A percentile compares a stretch with the other conserved stretches of the same genome.
Evolutionary conservation across 306 rosid genomes (phyloP).

Genomic region (Medicago lupulina): DNA sequence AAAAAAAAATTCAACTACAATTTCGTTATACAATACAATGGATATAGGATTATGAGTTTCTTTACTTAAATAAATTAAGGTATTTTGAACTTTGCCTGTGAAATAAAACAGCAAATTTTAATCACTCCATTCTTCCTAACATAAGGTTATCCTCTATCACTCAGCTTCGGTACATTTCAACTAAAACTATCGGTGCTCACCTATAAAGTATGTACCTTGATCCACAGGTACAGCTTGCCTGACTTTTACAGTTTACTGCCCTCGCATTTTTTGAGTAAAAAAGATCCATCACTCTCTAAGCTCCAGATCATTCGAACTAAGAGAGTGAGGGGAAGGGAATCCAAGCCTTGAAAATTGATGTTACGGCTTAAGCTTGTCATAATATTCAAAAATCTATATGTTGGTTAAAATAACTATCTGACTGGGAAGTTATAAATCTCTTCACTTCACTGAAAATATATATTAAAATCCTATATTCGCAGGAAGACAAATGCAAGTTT

Average conservation of each 20-base stretch:
- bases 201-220: slow-evolving; percentile 5
- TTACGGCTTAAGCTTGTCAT: slow-evolving; percentile 8
- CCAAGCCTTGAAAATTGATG: slow-evolving; percentile 6
- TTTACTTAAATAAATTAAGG: background rate
- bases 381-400: background rate
- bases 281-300: slow-evolving; percentile 19
- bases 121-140: background rate
- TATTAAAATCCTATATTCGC: slow-evolving; percentile 6
- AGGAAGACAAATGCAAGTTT: slow-evolving; percentile 14
- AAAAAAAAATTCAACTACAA: background rate
- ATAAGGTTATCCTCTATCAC: background rate
- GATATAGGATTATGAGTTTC: background rate
- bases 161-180: background rate
- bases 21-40: background rate
- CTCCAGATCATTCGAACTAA: background rate
- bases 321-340: background rate
- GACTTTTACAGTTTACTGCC: slow-evolving; percentile 9
- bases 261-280: background rate
- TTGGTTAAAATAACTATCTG: background rate
- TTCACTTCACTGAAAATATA: slow-evolving; percentile 11
- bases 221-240: background rate
- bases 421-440: slow-evolving; percentile 19
- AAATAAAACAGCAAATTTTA: background rate
- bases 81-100: background rate
- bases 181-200: background rate